phyloP scores from a whole-genome alignment of 352 stramenopile species.

The Phytophthora agathidicida region DNA sequence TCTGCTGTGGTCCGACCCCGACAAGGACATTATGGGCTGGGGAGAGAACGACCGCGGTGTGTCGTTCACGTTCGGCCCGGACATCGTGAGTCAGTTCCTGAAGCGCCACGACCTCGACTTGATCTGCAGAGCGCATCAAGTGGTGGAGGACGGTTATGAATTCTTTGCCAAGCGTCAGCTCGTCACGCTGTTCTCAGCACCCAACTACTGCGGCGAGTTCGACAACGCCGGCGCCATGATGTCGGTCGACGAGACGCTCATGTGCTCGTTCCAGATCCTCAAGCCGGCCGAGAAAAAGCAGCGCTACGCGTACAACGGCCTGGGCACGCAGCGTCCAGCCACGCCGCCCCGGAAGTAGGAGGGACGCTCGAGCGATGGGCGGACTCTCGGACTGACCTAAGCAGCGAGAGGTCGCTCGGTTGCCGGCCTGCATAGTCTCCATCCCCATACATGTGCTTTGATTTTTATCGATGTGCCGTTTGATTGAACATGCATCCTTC shows the following conservation, averaged over 20 bases:
- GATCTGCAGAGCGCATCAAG: slow-evolving; percentile 98
- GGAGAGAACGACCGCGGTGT: slow-evolving; percentile 97
- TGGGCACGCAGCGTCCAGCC: slow-evolving; percentile 62
- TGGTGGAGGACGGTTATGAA: slow-evolving; percentile 99
- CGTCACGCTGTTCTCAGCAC: slow-evolving; percentile 99
- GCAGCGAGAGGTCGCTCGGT: slow-evolving; percentile 14
- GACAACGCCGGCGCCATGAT: slow-evolving; percentile 97
- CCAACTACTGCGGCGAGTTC: slow-evolving; percentile 99
- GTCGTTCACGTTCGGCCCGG: slow-evolving; percentile 98
- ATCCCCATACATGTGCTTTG: slow-evolving; percentile 44
- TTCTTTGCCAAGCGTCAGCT: slow-evolving; percentile 99
- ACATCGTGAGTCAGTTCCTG: slow-evolving; percentile 98
- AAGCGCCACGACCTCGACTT: slow-evolving; percentile 97
- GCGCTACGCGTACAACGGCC: slow-evolving; percentile 70
- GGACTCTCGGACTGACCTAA: slow-evolving; percentile 15
- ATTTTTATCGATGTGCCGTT: slow-evolving; percentile 45
- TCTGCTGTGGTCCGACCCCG: slow-evolving; percentile 88
- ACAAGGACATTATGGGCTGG: slow-evolving; percentile 93
- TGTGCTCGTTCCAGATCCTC: slow-evolving; percentile 88
- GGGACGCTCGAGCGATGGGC: slow-evolving; percentile 10
- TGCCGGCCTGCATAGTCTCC: slow-evolving; percentile 32
- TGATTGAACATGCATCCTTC: slow-evolving; percentile 33
- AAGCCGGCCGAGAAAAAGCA: slow-evolving; percentile 87
- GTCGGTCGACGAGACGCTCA: slow-evolving; percentile 79
- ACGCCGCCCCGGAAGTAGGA: slow-evolving; percentile 65